Evolutionary conservation across 495 filamentous ascomycete species (phyloP).

Genomic region (Cudoniella acicularis): DNA sequence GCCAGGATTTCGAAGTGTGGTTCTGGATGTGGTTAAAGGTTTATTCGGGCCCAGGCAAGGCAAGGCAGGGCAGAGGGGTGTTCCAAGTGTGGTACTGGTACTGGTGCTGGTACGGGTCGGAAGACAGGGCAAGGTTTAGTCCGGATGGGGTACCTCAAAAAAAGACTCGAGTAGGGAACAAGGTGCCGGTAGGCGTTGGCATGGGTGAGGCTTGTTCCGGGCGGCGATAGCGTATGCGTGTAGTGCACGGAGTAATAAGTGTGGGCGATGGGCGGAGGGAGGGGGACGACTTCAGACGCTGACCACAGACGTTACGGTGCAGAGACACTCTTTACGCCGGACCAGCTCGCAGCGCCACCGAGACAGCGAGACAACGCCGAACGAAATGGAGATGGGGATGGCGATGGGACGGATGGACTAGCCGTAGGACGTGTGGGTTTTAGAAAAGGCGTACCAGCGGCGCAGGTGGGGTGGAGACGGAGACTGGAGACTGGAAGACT

Average conservation of each 20-base stretch:
- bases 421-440: not conserved
- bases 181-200: conserved; percentile 4
- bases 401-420: not conserved
- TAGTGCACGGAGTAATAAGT: not conserved
- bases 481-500: not conserved
- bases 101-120: conserved; percentile 22
- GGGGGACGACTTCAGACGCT: not conserved
- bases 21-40: conserved; percentile 5
- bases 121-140: conserved; percentile 3
- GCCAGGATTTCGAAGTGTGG: conserved; percentile 8
- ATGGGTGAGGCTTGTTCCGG: not conserved
- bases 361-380: too few relatives aligned
- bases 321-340: too few relatives aligned
- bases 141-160: conserved; percentile 2
- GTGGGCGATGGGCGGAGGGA: not conserved
- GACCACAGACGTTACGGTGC: not conserved
- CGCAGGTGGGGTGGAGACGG: not conserved
- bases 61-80: conserved; percentile 9
- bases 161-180: not conserved
- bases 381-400: not conserved
- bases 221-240: not conserved
- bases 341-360: too few relatives aligned
- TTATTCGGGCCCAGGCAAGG: not conserved
- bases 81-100: conserved; percentile 21
- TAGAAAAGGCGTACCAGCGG: not conserved